phyloP scores from a whole-genome alignment of 805 yeast species.

The Saccharomycopsis amapae region DNA sequence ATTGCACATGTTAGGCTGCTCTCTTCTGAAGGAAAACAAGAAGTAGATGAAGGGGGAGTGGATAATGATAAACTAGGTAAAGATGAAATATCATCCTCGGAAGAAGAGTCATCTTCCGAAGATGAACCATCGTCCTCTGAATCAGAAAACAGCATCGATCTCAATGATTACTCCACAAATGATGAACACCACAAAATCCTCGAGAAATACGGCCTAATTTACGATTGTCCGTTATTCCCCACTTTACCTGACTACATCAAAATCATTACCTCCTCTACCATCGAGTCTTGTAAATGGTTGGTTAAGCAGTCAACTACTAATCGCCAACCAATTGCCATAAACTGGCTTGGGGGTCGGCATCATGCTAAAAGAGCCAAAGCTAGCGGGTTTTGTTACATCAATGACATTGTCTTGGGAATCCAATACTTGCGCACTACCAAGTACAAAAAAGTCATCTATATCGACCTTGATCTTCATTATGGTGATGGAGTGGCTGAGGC shows the following conservation, averaged over 20 bases:
- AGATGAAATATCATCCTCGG: not conserved
- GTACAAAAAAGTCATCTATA: conserved; percentile 44
- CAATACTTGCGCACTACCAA: conserved; percentile 40
- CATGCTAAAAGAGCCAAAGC: conserved; percentile 51
- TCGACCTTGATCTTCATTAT: conserved; percentile 72
- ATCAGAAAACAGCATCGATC: not conserved
- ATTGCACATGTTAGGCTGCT: no score
- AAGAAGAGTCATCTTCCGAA: not conserved
- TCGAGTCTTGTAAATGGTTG: conserved; percentile 30
- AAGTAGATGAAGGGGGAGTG: not conserved
- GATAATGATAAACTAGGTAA: no score
- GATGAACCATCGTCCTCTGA: not conserved
- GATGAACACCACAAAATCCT: conserved; percentile 16
- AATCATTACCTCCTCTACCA: conserved; percentile 34
- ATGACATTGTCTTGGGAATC: conserved; percentile 58
- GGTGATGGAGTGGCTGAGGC: conserved; percentile 76
- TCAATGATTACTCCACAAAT: not conserved
- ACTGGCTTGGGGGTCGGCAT: conserved; percentile 80
- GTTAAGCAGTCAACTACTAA: conserved; percentile 10
- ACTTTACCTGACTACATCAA: conserved; percentile 31
- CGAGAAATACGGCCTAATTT: conserved; percentile 29
- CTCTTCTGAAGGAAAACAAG: not conserved
- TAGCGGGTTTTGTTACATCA: conserved; percentile 67
- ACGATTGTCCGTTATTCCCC: conserved; percentile 40
- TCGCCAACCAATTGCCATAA: conserved; percentile 34